These are phyloP conservation scores for Pseudopyrenochaeta lycopersici DNA, from an alignment of 2,329 filamentous ascomycete species.

Conservation along the genomic window DNA sequence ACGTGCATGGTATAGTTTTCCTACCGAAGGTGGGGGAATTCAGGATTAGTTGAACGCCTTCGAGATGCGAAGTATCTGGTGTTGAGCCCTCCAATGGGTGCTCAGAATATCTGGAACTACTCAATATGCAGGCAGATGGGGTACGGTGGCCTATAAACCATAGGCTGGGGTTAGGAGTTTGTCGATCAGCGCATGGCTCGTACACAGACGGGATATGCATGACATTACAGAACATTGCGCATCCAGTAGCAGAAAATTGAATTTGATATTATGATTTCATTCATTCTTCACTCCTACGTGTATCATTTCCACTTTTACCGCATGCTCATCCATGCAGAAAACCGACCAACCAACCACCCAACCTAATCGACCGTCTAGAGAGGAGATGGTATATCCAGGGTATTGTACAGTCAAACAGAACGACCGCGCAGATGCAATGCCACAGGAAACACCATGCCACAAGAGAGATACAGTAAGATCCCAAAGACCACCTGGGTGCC, in stretches of 20 bases:
- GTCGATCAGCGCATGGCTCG: too few relatives aligned
- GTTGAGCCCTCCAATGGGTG: too few relatives aligned
- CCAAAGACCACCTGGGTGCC: constrained; percentile 2
- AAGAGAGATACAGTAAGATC: constrained; percentile 2
- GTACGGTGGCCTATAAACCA: too few relatives aligned
- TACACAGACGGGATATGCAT: too few relatives aligned
- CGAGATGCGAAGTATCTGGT: too few relatives aligned
- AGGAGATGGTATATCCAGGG: constrained; percentile 49
- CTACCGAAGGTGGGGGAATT: constrained; percentile 2
- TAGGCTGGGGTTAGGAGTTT: too few relatives aligned
- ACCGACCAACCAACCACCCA: neutral
- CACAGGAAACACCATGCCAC: constrained; percentile 27
- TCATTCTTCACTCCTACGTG: neutral
- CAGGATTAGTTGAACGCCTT: neutral
- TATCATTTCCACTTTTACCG: neutral
- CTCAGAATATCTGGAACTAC: too few relatives aligned
- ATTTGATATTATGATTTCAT: neutral
- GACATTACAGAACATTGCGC: too few relatives aligned
- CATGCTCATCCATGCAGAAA: neutral
- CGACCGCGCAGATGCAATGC: constrained; percentile 23
- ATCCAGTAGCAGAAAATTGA: too few relatives aligned
- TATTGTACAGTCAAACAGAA: constrained; percentile 40
- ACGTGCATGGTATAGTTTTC: neutral
- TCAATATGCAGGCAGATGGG: neutral
- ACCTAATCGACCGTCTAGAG: constrained; percentile 32